Conservation (phyloP, 306 rosid species). For the Citrullus amarus region DNA sequence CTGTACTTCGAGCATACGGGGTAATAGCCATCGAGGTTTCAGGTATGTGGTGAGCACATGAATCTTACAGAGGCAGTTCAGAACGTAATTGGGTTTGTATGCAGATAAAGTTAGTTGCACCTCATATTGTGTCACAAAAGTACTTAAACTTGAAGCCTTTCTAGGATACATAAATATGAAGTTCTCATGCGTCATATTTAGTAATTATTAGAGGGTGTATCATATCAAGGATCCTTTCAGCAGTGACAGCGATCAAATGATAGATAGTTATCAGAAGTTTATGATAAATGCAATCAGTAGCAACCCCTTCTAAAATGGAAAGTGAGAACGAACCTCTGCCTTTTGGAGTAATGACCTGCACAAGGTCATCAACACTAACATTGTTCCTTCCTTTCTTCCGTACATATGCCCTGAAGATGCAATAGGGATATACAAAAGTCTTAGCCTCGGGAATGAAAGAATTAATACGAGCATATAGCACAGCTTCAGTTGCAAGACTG, state of each 20-base stretch:
- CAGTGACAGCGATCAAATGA: background rate
- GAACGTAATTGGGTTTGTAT: background rate
- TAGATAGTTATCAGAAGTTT: background rate
- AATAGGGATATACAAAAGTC: background rate
- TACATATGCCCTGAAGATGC: conserved; percentile 40
- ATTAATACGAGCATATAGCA: background rate
- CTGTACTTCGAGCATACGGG: background rate
- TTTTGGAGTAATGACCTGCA: conserved; percentile 76
- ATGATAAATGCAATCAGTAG: background rate
- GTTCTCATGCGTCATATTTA: background rate
- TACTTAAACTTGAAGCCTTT: background rate
- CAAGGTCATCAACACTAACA: conserved; percentile 76
- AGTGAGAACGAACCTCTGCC: conserved; percentile 51
- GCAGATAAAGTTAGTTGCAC: background rate
- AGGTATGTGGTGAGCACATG: background rate
- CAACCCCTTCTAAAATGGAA: background rate
- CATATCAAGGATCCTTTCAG: background rate
- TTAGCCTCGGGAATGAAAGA: background rate
- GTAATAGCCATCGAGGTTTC: background rate
- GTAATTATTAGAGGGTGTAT: background rate
- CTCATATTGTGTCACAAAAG: background rate
- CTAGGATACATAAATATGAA: background rate
- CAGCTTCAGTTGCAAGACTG: background rate
- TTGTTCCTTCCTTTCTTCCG: conserved; percentile 81
- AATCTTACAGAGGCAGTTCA: background rate